These are phyloP conservation scores for Xylariales sp. DNA, from an alignment of 2,329 filamentous ascomycete species.

Conservation along the genomic window DNA sequence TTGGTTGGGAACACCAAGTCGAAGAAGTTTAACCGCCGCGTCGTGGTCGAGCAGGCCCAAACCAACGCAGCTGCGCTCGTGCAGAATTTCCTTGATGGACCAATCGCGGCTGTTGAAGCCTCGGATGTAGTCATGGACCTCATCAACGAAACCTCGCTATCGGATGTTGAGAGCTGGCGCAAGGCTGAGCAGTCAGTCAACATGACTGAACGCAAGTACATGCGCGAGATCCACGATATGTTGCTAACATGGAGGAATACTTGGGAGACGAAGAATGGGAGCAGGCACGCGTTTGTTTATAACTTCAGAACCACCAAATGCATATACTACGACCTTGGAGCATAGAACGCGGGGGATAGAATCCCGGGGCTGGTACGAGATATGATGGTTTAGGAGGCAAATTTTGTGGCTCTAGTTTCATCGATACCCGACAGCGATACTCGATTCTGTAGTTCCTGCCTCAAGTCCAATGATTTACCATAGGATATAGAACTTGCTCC, in stretches of 20 bases:
- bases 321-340: slow-evolving; percentile 76
- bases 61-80: slow-evolving; percentile 56
- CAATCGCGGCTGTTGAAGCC: slow-evolving; percentile 83
- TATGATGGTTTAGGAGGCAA: no score
- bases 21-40: slow-evolving; percentile 87
- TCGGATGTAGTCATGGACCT: slow-evolving; percentile 77
- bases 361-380: no score
- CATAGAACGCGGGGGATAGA: no score
- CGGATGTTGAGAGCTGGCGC: slow-evolving; percentile 80
- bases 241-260: slow-evolving; percentile 58
- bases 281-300: slow-evolving; percentile 79
- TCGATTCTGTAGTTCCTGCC: no score
- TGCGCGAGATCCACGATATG: slow-evolving; percentile 77
- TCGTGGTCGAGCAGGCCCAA: slow-evolving; percentile 78
- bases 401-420: no score
- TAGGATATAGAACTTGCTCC: no score
- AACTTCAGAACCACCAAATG: slow-evolving; percentile 84
- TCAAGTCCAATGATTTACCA: no score
- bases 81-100: slow-evolving; percentile 68
- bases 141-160: slow-evolving; percentile 69
- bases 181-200: slow-evolving; percentile 73
- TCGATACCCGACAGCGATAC: no score
- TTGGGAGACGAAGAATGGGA: slow-evolving; percentile 49
- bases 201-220: slow-evolving; percentile 74
- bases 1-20: slow-evolving; percentile 75